These are phyloP conservation scores for Boletus bicolor DNA, from an alignment of 768 basidiomycete species.

Conservation along the genomic window DNA sequence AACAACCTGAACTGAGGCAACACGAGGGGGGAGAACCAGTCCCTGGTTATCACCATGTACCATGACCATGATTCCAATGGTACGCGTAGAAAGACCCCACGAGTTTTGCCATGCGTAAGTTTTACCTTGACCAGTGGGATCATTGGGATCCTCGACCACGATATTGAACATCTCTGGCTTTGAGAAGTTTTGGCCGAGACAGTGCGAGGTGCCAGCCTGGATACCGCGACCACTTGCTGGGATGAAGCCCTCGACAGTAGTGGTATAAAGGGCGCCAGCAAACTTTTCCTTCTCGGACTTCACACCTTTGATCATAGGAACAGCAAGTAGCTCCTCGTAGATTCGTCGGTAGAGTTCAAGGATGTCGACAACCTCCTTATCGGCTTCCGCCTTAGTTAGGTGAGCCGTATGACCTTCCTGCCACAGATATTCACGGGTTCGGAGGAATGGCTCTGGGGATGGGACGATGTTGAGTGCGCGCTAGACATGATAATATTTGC, in stretches of 20 bases:
- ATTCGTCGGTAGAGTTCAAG: constrained; percentile 94
- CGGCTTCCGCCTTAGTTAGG: constrained; percentile 86
- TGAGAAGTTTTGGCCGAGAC: constrained; percentile 98
- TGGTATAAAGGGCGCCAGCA: constrained; percentile 96
- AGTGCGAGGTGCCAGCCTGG: constrained; percentile 96
- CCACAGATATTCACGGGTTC: constrained; percentile 99
- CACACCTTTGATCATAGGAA: constrained; percentile 94
- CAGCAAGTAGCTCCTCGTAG: constrained; percentile 95
- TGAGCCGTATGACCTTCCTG: constrained; percentile 99
- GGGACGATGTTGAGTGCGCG: background rate
- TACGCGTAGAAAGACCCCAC: constrained; percentile 95
- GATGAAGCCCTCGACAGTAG: constrained; percentile 97
- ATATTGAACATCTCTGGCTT: constrained; percentile 97
- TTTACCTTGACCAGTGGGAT: constrained; percentile 63
- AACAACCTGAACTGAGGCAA: constrained; percentile 88
- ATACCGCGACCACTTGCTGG: constrained; percentile 97
- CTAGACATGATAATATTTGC: background rate
- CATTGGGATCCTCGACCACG: constrained; percentile 89
- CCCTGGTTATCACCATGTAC: constrained; percentile 98
- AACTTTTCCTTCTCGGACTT: constrained; percentile 99
- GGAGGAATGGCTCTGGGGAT: constrained; percentile 88
- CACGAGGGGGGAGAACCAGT: constrained; percentile 93
- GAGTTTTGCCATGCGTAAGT: constrained; percentile 96
- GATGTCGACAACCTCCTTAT: constrained; percentile 87
- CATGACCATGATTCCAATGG: constrained; percentile 99